A percentile compares a stretch with the other conserved stretches of the same genome.
Evolutionary conservation across 495 filamentous ascomycete genomes (phyloP).

Genomic region (Penicillium cinerascens): DNA sequence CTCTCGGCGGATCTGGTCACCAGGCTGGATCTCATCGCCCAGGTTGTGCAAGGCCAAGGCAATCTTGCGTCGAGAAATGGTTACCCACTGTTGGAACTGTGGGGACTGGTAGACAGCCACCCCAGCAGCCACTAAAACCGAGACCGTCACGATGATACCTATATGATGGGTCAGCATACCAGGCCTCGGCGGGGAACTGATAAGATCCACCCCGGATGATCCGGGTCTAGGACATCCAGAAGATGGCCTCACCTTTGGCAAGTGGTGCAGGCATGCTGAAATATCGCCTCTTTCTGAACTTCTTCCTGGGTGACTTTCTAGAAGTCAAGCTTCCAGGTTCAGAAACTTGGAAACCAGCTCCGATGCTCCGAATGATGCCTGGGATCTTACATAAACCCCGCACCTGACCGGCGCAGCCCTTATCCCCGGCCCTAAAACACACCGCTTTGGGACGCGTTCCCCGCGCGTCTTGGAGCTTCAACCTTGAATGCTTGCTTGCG

Average conservation of each 20-base stretch:
- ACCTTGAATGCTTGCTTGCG: conserved; percentile 9
- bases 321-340: conserved; percentile 3
- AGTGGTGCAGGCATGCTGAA: conserved; percentile 49
- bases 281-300: background rate
- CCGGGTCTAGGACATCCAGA: background rate
- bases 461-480: conserved; percentile 20
- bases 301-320: too few species aligned
- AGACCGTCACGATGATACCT: conserved; percentile 76
- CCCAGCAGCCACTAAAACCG: conserved; percentile 74
- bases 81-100: conserved; percentile 71
- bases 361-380: conserved; percentile 19
- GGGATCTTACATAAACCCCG: conserved; percentile 15
- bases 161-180: conserved; percentile 17
- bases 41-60: conserved; percentile 73
- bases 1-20: conserved; percentile 23
- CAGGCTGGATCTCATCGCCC: conserved; percentile 70
- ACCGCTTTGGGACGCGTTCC: conserved; percentile 33
- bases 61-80: conserved; percentile 72
- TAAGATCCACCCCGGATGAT: conserved; percentile 32
- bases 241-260: conserved; percentile 44
- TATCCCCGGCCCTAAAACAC: conserved; percentile 38
- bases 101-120: conserved; percentile 84
- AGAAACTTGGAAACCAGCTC: conserved; percentile 2
- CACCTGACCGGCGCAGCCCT: conserved; percentile 37
- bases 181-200: conserved; percentile 25